phyloP scores from a whole-genome alignment of 345 rosid genomes.

The Clausena lansium region DNA sequence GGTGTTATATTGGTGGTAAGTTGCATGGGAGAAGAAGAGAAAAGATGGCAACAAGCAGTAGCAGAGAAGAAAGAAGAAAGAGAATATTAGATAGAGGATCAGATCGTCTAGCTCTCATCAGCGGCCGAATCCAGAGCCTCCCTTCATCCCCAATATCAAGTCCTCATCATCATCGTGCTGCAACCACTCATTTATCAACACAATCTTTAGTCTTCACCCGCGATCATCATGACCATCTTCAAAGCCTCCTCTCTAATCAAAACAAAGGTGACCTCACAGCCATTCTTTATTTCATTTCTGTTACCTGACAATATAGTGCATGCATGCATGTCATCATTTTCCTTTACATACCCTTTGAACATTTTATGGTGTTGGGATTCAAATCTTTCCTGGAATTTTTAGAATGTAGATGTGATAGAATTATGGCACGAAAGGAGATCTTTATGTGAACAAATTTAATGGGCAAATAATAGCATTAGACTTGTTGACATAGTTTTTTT shows the following conservation, averaged over 20 bases:
- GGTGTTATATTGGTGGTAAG: too few species aligned
- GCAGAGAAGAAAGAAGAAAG: constrained; percentile 31
- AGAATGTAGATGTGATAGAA: neutral
- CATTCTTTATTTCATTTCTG: neutral
- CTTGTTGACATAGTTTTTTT: neutral
- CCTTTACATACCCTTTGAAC: neutral
- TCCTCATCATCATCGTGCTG: neutral
- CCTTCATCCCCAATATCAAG: constrained; percentile 5
- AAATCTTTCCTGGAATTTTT: neutral
- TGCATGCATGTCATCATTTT: neutral
- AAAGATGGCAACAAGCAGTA: constrained; percentile 24
- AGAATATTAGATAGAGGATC: constrained; percentile 32
- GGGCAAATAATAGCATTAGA: neutral
- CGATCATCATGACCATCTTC: neutral
- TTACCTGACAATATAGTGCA: neutral
- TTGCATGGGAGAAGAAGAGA: neutral
- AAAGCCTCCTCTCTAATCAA: neutral
- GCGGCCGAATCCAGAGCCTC: constrained; percentile 25
- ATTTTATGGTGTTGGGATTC: neutral
- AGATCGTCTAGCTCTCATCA: constrained; percentile 42
- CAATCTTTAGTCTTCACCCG: neutral
- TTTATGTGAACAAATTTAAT: too few species aligned
- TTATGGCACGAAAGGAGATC: neutral
- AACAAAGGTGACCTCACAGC: neutral
- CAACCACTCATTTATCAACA: neutral